Conservation (phyloP, 176 grass and related monocot genomes). For the Zoysia pacifica region DNA sequence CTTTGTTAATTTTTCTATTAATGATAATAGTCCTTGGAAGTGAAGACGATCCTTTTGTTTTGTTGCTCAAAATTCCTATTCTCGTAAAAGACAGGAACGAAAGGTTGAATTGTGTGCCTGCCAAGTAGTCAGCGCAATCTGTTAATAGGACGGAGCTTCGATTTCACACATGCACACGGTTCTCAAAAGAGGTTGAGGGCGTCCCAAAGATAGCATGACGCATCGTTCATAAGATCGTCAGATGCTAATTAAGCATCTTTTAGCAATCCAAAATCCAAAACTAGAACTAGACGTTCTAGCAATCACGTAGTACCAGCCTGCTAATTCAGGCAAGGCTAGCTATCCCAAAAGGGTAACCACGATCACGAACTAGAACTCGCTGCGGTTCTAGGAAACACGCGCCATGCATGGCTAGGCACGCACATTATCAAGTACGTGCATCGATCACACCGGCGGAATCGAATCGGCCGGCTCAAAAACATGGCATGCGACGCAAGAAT, state of each 20-base stretch:
- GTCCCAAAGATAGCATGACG: background rate
- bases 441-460: background rate
- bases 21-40: too few relatives aligned
- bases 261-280: constrained; percentile 18
- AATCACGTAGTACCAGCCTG: constrained; percentile 35
- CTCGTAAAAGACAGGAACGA: too few relatives aligned
- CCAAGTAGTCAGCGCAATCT: too few relatives aligned
- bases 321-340: constrained; percentile 16
- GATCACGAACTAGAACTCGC: constrained; percentile 13
- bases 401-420: constrained; percentile 15
- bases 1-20: too few relatives aligned
- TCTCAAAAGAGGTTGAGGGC: background rate
- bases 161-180: background rate
- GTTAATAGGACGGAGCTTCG: background rate
- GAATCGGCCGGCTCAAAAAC: constrained; percentile 25
- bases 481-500: constrained; percentile 15
- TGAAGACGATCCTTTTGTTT: too few relatives aligned
- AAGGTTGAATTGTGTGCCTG: too few relatives aligned
- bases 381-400: constrained; percentile 30
- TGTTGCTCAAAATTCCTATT: too few relatives aligned
- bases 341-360: background rate
- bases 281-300: constrained; percentile 47
- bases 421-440: background rate
- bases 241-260: background rate
- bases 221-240: background rate